A percentile compares a stretch with the other conserved stretches of the same genome.
These are phyloP conservation scores for Houttuynia cordata DNA, from an alignment of 164 flowering plant genomes.

Conservation along the genomic window DNA sequence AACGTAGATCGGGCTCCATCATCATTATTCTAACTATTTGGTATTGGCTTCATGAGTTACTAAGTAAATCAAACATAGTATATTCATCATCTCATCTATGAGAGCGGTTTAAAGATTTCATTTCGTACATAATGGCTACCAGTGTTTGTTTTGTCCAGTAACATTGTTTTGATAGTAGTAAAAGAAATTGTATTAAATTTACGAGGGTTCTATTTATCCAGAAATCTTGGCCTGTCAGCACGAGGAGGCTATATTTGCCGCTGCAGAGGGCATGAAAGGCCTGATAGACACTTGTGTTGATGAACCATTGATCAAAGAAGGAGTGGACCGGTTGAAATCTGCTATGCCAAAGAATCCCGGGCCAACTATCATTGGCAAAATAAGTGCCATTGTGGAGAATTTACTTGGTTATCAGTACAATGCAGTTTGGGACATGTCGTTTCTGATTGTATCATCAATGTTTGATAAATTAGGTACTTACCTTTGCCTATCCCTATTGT, in stretches of 20 bases:
- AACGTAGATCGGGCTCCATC: no score
- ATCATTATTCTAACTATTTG: no score
- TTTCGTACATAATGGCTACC: no score
- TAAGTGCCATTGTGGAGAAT: conserved; percentile 70
- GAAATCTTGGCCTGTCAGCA: conserved; percentile 72
- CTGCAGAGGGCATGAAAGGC: conserved; percentile 51
- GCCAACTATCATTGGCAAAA: conserved; percentile 71
- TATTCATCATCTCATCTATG: no score
- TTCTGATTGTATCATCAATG: conserved; percentile 67
- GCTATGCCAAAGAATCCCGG: conserved; percentile 29
- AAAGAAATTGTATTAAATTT: no score
- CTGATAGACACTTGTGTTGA: conserved; percentile 64
- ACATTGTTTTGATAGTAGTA: neutral
- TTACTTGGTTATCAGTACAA: conserved; percentile 64
- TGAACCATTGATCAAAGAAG: conserved; percentile 63
- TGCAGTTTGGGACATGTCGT: conserved; percentile 72
- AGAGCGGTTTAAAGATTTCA: no score
- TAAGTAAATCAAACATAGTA: no score
- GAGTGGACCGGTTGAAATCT: conserved; percentile 40
- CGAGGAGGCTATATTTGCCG: conserved; percentile 75
- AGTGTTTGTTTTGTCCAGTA: neutral
- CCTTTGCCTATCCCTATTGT: neutral
- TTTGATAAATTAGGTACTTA: conserved; percentile 79
- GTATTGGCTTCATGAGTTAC: no score
- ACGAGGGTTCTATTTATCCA: conserved; percentile 15